Conservation (phyloP, 148 eudicot species). For the Drosera capensis region DNA sequence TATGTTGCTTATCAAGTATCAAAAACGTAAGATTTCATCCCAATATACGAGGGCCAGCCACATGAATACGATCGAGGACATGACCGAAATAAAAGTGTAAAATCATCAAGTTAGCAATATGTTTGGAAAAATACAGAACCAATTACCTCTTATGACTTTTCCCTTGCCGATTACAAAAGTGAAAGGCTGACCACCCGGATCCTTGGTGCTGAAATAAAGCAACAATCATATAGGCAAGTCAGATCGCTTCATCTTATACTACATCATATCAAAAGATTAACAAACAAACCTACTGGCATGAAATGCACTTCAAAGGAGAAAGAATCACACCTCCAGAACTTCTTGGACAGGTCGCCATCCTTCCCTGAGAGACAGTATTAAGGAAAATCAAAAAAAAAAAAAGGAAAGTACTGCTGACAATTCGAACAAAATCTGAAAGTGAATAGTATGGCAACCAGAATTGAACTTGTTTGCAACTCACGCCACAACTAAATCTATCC, state of each 20-base stretch:
- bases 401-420: background rate
- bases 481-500: too few relatives aligned
- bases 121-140: background rate
- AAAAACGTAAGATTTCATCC: too few relatives aligned
- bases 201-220: conserved; percentile 58
- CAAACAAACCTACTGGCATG: background rate
- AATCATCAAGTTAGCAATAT: background rate
- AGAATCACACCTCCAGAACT: conserved; percentile 68
- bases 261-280: background rate
- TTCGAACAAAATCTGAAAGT: background rate
- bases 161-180: conserved; percentile 66
- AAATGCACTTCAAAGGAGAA: background rate
- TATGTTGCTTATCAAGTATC: too few relatives aligned
- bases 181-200: conserved; percentile 74
- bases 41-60: too few relatives aligned
- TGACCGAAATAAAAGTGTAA: background rate
- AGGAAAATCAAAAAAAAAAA: too few relatives aligned
- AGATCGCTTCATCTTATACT: background rate
- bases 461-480: too few relatives aligned
- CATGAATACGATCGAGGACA: background rate
- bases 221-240: background rate
- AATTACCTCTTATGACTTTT: conserved; percentile 69
- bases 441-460: too few relatives aligned
- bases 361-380: conserved; percentile 40
- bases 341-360: conserved; percentile 51